Conservation (phyloP, 148 eudicot genomes). For the Dianthus caryophyllus region DNA sequence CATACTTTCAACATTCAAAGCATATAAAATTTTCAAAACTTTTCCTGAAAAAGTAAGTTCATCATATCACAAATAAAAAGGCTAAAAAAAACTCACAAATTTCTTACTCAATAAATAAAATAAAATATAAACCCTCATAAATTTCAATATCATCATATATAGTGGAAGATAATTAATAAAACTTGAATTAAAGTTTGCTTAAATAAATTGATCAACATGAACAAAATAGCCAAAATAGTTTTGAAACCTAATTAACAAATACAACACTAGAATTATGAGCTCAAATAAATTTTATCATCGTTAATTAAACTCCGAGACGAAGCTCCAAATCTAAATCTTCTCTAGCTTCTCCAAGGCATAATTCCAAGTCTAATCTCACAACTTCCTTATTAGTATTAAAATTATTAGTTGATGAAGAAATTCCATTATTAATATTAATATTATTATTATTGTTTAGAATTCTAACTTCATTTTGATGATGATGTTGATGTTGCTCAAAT, state of each 20-base stretch:
- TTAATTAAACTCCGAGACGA: conserved; percentile 48
- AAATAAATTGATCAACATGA: no score
- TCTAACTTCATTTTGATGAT: conserved; percentile 27
- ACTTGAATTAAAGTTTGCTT: background rate
- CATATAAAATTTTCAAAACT: background rate
- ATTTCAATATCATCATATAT: conserved; percentile 3
- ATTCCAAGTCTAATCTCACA: conserved; percentile 41
- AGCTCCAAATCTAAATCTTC: conserved; percentile 85
- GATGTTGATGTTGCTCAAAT: background rate
- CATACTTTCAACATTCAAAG: no score
- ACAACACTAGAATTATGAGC: background rate
- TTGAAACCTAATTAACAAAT: no score
- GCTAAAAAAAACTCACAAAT: background rate
- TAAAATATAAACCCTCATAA: background rate
- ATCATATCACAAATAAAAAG: conserved; percentile 12
- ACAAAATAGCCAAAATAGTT: no score
- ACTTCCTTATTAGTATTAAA: conserved; percentile 16
- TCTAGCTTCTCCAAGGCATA: conserved; percentile 43
- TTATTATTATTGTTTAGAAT: conserved; percentile 31
- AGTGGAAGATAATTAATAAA: background rate
- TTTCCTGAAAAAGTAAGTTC: conserved; percentile 14
- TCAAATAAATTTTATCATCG: no score
- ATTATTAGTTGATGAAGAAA: no score
- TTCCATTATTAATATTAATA: background rate
- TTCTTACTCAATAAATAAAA: conserved; percentile 5